phyloP scores from a whole-genome alignment of 2,329 filamentous ascomycete species.

The Stagonosporopsis rhizophila region DNA sequence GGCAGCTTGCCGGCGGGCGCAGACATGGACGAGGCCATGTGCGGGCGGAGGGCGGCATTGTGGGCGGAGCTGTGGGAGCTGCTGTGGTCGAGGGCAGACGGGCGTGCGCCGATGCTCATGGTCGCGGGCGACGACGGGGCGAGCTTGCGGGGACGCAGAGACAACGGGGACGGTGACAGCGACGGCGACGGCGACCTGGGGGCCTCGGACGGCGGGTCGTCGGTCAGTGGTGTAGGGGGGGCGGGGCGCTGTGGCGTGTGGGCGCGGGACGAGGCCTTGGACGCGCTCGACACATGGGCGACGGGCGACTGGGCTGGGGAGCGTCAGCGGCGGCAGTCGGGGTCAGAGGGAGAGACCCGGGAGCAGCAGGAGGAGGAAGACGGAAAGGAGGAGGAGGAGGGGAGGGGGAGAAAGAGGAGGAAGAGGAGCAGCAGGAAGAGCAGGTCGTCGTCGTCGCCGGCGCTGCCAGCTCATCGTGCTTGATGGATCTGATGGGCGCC shows the following conservation, averaged over 20 bases:
- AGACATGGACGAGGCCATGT: slow-evolving; percentile 53
- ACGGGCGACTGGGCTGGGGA: slow-evolving; percentile 61
- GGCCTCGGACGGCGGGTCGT: slow-evolving; percentile 55
- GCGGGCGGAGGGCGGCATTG: slow-evolving; percentile 40
- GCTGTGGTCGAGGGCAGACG: slow-evolving; percentile 12
- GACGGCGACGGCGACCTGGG: no score
- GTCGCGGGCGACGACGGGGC: no score
- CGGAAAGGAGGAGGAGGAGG: background rate
- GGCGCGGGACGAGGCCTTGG: slow-evolving; percentile 55
- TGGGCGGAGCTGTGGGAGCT: background rate
- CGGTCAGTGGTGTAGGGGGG: slow-evolving; percentile 55
- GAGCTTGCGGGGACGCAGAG: no score
- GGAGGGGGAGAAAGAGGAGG: background rate
- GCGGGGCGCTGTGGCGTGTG: slow-evolving; percentile 54
- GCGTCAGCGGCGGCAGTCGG: slow-evolving; percentile 29
- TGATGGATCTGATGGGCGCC: slow-evolving; percentile 38
- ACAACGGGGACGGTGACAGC: no score
- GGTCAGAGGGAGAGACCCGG: background rate
- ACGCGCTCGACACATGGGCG: slow-evolving; percentile 51
- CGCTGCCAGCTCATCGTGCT: slow-evolving; percentile 49
- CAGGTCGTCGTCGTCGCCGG: slow-evolving; percentile 2
- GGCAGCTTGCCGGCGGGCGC: slow-evolving; percentile 56
- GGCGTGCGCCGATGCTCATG: slow-evolving; percentile 8
- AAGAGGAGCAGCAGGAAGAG: background rate
- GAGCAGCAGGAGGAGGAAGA: background rate